phyloP scores from a whole-genome alignment of 2,329 filamentous ascomycete genomes.

The Colletotrichum chrysophilum region DNA sequence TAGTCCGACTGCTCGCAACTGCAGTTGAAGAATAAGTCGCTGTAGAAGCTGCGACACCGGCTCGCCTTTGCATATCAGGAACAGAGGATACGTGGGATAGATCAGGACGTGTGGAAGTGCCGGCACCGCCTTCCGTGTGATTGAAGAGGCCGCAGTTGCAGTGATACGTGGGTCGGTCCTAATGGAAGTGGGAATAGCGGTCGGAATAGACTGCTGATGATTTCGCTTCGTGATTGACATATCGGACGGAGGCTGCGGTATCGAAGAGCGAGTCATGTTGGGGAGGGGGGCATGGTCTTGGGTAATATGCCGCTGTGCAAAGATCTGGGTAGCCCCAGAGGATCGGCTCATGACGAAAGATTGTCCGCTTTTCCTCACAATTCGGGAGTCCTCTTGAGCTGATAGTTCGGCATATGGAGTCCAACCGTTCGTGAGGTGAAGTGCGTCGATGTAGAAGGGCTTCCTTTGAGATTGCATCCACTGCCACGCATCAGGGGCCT shows the following conservation, averaged over 20 bases:
- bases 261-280: not conserved
- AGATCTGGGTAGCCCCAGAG: not conserved
- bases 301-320: not conserved
- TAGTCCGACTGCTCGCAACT: not conserved
- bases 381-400: not conserved
- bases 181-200: not conserved
- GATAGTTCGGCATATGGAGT: not conserved
- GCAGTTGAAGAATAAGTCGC: not conserved
- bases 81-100: not conserved
- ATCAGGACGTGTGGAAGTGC: not conserved
- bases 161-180: not conserved
- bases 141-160: not conserved
- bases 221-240: not conserved
- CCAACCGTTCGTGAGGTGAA: not conserved
- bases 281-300: not conserved
- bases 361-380: not conserved
- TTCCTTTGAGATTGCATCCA: not conserved
- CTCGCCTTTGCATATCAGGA: not conserved
- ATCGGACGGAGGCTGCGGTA: not conserved
- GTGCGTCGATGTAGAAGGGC: not conserved
- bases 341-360: not conserved
- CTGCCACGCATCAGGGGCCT: not conserved
- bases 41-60: not conserved
- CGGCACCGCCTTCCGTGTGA: not conserved
- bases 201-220: not conserved